These are phyloP conservation scores for Colletotrichum agaves DNA, from an alignment of 2,329 filamentous ascomycete genomes.

Conservation along the genomic window DNA sequence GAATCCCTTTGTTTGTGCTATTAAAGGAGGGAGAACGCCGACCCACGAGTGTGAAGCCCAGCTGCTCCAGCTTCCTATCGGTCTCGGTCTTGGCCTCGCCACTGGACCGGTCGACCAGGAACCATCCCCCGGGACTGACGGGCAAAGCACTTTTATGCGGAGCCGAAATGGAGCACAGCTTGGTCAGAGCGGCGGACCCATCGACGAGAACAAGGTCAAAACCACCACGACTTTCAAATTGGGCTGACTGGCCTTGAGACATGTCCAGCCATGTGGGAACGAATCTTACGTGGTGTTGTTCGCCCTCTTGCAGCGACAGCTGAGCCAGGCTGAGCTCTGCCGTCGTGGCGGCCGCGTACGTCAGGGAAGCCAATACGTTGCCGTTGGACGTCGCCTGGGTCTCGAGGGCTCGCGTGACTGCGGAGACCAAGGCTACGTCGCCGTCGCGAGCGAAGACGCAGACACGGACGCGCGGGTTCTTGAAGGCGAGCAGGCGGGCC, in stretches of 20 bases:
- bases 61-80: not conserved
- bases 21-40: not conserved
- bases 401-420: not conserved
- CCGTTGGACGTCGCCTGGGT: not conserved
- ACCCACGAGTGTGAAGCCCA: not conserved
- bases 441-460: conserved; percentile 2
- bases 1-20: not conserved
- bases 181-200: not conserved
- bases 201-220: not conserved
- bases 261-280: not conserved
- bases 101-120: not conserved
- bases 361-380: not conserved
- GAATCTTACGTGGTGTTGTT: not conserved
- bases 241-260: not conserved
- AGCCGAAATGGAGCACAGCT: not conserved
- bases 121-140: not conserved
- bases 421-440: not conserved
- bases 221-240: not conserved
- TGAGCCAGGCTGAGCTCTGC: not conserved
- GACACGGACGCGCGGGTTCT: conserved; percentile 9
- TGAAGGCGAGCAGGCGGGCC: not conserved
- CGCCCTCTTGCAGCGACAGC: not conserved
- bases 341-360: not conserved
- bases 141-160: not conserved
- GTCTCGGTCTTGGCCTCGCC: not conserved